These are phyloP conservation scores for Lentinula edodes DNA, from an alignment of 768 basidiomycete genomes.

Conservation along the genomic window DNA sequence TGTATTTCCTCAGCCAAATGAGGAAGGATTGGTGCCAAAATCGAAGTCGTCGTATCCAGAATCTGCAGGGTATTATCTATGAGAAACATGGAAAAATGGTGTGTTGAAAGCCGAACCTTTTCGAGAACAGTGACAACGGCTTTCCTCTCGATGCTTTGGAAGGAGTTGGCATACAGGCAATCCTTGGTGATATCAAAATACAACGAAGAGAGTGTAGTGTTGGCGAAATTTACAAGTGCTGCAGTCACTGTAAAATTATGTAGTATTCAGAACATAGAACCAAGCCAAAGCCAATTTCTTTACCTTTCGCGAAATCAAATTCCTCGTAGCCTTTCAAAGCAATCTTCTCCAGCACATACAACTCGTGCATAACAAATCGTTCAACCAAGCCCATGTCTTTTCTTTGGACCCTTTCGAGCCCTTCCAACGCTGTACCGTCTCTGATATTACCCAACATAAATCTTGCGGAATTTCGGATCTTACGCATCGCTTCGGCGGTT, in stretches of 20 bases:
- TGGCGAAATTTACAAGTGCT: constrained; percentile 71
- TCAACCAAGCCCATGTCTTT: constrained; percentile 72
- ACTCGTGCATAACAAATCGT: constrained; percentile 79
- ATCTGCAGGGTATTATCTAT: constrained; percentile 33
- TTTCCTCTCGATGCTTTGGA: constrained; percentile 47
- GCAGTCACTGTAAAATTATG: constrained; percentile 49
- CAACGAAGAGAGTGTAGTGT: constrained; percentile 79
- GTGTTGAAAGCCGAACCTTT: constrained; percentile 38
- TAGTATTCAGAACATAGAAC: neutral
- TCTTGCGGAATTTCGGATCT: constrained; percentile 79
- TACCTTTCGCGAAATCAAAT: constrained; percentile 84
- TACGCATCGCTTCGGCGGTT: constrained; percentile 69
- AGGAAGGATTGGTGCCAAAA: constrained; percentile 83
- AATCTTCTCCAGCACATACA: constrained; percentile 63
- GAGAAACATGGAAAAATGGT: neutral
- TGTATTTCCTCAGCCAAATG: constrained; percentile 90
- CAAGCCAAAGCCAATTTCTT: neutral
- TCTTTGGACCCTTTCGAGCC: constrained; percentile 30
- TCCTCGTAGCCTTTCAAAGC: constrained; percentile 64
- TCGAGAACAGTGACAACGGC: constrained; percentile 67
- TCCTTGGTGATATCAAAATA: constrained; percentile 95
- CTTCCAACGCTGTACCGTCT: constrained; percentile 22
- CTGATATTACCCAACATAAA: constrained; percentile 83
- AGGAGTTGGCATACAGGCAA: constrained; percentile 69
- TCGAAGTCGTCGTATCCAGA: constrained; percentile 56